Evolutionary conservation across 169 alveolate genomes (phyloP).

Genomic region (Miamiensis avidus): DNA sequence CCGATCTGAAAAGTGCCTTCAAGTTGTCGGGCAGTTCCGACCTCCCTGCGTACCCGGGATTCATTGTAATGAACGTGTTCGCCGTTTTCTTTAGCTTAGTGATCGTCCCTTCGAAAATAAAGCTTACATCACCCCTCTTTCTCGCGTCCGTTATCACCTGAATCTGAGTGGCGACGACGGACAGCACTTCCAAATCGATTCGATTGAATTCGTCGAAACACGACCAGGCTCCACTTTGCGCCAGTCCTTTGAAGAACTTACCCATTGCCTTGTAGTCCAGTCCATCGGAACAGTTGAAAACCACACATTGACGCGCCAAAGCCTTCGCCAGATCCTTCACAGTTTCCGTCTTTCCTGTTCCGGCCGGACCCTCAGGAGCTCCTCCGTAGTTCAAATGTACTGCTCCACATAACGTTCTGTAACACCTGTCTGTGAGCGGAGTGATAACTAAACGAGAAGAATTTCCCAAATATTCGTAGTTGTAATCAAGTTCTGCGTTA

Average conservation of each 20-base stretch:
- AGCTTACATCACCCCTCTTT: constrained; percentile 74
- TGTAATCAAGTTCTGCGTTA: constrained; percentile 78
- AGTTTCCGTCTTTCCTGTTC: constrained; percentile 92
- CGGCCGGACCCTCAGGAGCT: constrained; percentile 92
- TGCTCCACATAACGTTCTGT: constrained; percentile 87
- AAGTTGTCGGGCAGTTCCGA: constrained; percentile 86
- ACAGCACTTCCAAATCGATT: constrained; percentile 88
- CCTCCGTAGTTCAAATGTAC: constrained; percentile 88
- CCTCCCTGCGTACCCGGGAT: constrained; percentile 90
- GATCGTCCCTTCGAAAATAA: constrained; percentile 87
- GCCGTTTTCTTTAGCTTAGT: constrained; percentile 75
- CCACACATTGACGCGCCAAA: constrained; percentile 89
- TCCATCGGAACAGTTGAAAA: constrained; percentile 91
- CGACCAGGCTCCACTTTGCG: constrained; percentile 90
- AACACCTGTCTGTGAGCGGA: constrained; percentile 90
- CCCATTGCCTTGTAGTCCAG: constrained; percentile 76
- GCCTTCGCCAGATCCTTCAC: constrained; percentile 90
- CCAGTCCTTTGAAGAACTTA: constrained; percentile 90
- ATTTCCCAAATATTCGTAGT: constrained; percentile 89
- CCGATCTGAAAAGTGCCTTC: constrained; percentile 84
- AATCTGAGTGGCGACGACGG: constrained; percentile 87
- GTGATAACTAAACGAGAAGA: constrained; percentile 87
- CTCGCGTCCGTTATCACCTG: constrained; percentile 78
- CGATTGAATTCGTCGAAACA: constrained; percentile 92
- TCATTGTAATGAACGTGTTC: constrained; percentile 87